phyloP scores from a whole-genome alignment of 345 rosid genomes.

The Arabis alpina region DNA sequence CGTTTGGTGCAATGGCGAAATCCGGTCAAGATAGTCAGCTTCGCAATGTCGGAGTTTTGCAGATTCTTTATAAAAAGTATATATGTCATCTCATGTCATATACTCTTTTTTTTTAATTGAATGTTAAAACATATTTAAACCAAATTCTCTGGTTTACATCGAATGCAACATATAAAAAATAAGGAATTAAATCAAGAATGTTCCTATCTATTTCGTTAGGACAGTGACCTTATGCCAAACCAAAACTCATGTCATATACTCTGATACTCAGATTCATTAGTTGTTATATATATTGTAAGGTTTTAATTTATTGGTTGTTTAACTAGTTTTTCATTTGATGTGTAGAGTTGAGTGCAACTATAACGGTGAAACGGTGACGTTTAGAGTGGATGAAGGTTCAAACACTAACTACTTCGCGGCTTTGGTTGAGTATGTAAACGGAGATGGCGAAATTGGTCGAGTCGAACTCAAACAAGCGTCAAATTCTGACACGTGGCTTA shows the following conservation, averaged over 20 bases:
- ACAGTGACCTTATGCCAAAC: too few species aligned
- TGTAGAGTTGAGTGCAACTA: constrained; percentile 63
- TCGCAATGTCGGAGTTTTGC: constrained; percentile 56
- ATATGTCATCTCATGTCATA: neutral
- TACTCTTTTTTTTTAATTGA: too few species aligned
- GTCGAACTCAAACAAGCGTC: constrained; percentile 55
- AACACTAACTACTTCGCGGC: constrained; percentile 59
- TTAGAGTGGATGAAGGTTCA: constrained; percentile 60
- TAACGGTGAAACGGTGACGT: constrained; percentile 45
- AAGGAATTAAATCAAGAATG: too few species aligned
- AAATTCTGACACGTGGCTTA: constrained; percentile 51
- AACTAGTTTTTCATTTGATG: neutral
- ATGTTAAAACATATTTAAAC: too few species aligned
- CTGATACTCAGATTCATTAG: too few species aligned
- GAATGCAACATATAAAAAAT: too few species aligned
- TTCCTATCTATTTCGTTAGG: too few species aligned
- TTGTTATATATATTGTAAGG: neutral
- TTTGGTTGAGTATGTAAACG: constrained; percentile 49
- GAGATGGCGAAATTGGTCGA: constrained; percentile 54
- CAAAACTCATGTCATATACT: neutral
- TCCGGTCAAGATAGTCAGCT: constrained; percentile 58
- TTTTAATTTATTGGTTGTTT: neutral
- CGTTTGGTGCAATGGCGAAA: constrained; percentile 74
- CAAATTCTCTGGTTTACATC: too few species aligned
- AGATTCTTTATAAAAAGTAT: constrained; percentile 61